These are phyloP conservation scores for Oryza australiensis DNA, from an alignment of 176 grass and related monocot genomes.

Conservation along the genomic window DNA sequence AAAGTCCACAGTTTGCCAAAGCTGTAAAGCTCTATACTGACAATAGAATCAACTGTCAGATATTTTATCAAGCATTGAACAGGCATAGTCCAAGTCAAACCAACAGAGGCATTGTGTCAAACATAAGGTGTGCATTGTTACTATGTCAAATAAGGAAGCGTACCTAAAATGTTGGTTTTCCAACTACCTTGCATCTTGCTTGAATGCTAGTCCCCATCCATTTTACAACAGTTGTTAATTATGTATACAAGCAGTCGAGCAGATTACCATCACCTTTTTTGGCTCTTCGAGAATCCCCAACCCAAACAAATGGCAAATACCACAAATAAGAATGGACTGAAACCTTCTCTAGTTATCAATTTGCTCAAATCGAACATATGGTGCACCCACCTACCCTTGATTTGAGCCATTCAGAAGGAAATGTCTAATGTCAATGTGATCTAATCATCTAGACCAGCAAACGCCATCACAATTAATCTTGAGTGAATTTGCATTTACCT, in stretches of 20 bases:
- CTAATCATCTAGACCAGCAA: not conserved
- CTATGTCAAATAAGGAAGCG: not conserved
- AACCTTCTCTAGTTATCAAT: not conserved
- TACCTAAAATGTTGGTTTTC: not conserved
- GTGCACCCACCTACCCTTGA: not conserved
- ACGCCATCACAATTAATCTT: not conserved
- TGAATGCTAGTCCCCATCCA: not conserved
- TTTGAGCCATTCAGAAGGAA: not conserved
- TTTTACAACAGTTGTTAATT: not conserved
- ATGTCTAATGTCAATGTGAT: not conserved
- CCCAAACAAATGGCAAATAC: not conserved
- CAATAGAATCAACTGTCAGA: not conserved
- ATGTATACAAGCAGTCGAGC: not conserved
- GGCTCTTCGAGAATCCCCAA: not conserved
- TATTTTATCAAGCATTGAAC: not conserved
- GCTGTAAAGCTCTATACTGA: not conserved
- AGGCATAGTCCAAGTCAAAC: not conserved
- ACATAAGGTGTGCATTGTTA: not conserved
- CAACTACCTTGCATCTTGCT: not conserved
- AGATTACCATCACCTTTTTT: not conserved
- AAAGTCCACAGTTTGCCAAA: not conserved
- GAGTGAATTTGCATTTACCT: not conserved
- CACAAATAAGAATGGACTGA: not conserved
- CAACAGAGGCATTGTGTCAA: constrained; percentile 12
- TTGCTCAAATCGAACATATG: not conserved